Conservation (phyloP, 305 asterid genomes). For the Solanum hybrid region DNA sequence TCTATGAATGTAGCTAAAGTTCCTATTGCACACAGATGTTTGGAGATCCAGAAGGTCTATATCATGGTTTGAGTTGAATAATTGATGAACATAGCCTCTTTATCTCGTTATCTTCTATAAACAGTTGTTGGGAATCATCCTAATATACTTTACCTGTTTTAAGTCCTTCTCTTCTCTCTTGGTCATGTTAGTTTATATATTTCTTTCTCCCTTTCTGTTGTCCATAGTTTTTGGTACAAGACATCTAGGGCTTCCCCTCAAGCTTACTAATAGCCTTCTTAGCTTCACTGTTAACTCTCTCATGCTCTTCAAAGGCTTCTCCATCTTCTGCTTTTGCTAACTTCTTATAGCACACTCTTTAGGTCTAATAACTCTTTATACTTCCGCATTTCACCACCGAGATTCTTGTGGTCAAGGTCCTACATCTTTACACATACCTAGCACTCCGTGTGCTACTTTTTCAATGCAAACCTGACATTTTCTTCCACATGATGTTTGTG, state of each 20-base stretch:
- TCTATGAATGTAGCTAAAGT: too few relatives aligned
- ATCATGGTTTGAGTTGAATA: too few relatives aligned
- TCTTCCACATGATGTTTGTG: too few relatives aligned
- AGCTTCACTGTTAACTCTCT: background rate
- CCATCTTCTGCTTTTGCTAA: background rate
- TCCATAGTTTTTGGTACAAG: background rate
- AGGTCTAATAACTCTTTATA: background rate
- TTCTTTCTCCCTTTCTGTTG: background rate
- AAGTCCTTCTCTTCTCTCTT: too few relatives aligned
- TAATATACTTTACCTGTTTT: too few relatives aligned
- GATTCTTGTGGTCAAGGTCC: background rate
- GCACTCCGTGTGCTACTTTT: background rate
- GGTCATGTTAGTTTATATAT: too few relatives aligned
- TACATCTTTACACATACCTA: background rate
- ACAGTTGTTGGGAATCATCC: too few relatives aligned
- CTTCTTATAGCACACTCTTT: background rate
- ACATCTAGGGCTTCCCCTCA: background rate
- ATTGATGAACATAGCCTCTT: too few relatives aligned
- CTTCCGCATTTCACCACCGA: background rate
- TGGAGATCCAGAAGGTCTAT: too few relatives aligned
- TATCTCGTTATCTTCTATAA: too few relatives aligned
- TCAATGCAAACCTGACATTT: too few relatives aligned
- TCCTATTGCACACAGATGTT: too few relatives aligned
- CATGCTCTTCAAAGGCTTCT: background rate
- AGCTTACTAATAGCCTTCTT: background rate